A percentile compares a stretch with the other conserved stretches of the same genome.
phyloP scores from a whole-genome alignment of 345 rosid genomes.

The Capsella bursapastoris region DNA sequence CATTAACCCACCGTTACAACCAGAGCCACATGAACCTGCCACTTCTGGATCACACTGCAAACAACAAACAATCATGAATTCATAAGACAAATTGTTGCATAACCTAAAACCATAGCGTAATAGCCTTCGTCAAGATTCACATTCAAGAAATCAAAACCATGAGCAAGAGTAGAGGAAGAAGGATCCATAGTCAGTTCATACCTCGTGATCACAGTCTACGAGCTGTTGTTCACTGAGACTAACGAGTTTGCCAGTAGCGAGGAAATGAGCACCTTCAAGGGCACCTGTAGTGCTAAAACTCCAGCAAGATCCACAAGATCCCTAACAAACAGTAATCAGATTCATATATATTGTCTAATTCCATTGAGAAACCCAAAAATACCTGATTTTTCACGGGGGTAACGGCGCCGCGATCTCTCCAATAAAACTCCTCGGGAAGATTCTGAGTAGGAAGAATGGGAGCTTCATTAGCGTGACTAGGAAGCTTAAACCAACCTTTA shows the following conservation, averaged over 20 bases:
- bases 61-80: neutral
- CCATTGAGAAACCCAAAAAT: neutral
- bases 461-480: constrained; percentile 70
- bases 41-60: constrained; percentile 88
- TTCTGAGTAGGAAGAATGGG: constrained; percentile 74
- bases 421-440: constrained; percentile 77
- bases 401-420: constrained; percentile 91
- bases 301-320: constrained; percentile 98
- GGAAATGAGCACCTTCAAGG: constrained; percentile 85
- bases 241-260: constrained; percentile 78
- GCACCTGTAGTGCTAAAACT: constrained; percentile 93
- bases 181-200: constrained; percentile 7
- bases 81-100: neutral
- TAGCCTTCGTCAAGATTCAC: neutral
- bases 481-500: constrained; percentile 55
- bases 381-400: constrained; percentile 77
- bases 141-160: constrained; percentile 1
- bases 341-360: too few relatives aligned
- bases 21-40: constrained; percentile 75
- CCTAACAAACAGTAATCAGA: constrained; percentile 47
- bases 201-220: constrained; percentile 97
- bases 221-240: constrained; percentile 99
- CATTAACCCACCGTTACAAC: constrained; percentile 93
- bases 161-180: too few relatives aligned
- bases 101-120: neutral